phyloP scores from a whole-genome alignment of 345 rosid genomes.

The Rhizophora mangle region DNA sequence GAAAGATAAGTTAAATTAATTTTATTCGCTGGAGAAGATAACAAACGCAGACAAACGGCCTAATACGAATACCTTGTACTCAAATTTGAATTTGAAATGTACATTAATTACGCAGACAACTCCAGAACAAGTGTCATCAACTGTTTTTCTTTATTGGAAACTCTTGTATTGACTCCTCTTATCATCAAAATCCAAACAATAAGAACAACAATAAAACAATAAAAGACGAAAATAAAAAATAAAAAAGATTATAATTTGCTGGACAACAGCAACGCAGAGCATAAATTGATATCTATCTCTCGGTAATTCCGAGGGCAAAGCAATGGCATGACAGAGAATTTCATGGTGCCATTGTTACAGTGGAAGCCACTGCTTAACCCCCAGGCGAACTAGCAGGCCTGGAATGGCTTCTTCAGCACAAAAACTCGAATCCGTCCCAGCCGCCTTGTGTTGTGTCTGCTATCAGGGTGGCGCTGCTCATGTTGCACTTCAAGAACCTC shows the following conservation, averaged over 20 bases:
- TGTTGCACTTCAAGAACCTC: slow-evolving; percentile 52
- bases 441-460: slow-evolving; percentile 51
- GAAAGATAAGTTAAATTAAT: too few species aligned
- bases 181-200: too few species aligned
- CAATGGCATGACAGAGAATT: slow-evolving; percentile 32
- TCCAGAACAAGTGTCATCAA: too few species aligned
- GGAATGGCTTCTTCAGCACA: slow-evolving; percentile 27
- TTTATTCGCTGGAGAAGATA: too few species aligned
- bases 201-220: too few species aligned
- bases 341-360: slow-evolving; percentile 61
- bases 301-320: slow-evolving; percentile 22
- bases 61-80: too few species aligned
- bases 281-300: background rate
- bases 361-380: slow-evolving; percentile 58
- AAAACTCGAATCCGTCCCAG: slow-evolving; percentile 59
- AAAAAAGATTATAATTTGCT: background rate
- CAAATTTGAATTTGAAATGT: too few species aligned
- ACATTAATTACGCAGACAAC: too few species aligned
- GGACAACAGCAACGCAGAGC: background rate
- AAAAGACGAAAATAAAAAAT: background rate
- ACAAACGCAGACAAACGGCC: too few species aligned
- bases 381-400: slow-evolving; percentile 63
- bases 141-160: too few species aligned
- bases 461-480: slow-evolving; percentile 45
- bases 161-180: too few species aligned